Conservation (phyloP, 179 eudicot species). For the Carnegiea gigantea region DNA sequence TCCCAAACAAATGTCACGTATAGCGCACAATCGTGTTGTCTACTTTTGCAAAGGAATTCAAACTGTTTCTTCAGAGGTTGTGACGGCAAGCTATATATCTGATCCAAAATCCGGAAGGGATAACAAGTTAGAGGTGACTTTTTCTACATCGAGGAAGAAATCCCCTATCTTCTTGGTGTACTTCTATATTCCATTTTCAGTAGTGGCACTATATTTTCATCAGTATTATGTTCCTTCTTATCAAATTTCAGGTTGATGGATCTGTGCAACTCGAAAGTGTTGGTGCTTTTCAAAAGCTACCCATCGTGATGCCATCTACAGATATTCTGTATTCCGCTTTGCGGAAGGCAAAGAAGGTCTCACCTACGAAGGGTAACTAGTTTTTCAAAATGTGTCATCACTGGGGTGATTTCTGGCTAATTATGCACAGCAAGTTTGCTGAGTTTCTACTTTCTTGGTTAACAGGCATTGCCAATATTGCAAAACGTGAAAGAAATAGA, state of each 20-base stretch:
- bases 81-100: conserved; percentile 62
- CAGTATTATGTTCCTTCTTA: neutral
- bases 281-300: conserved; percentile 94
- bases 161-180: neutral
- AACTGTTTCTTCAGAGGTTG: conserved; percentile 58
- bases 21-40: conserved; percentile 33
- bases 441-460: conserved; percentile 22
- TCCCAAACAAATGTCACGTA: conserved; percentile 31
- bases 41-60: conserved; percentile 66
- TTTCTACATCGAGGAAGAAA: neutral
- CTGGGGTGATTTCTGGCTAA: neutral
- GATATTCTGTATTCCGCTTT: conserved; percentile 80
- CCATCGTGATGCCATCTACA: conserved; percentile 91
- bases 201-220: neutral
- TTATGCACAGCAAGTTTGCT: neutral
- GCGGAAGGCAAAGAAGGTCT: conserved; percentile 75
- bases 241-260: conserved; percentile 40
- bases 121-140: conserved; percentile 38
- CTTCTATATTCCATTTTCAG: neutral
- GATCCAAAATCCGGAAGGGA: conserved; percentile 35
- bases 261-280: conserved; percentile 40
- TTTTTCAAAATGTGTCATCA: conserved; percentile 5
- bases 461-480: conserved; percentile 86
- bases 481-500: conserved; percentile 91
- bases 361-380: conserved; percentile 79